phyloP scores from a whole-genome alignment of 768 basidiomycete species.

The Amanita inopinata region DNA sequence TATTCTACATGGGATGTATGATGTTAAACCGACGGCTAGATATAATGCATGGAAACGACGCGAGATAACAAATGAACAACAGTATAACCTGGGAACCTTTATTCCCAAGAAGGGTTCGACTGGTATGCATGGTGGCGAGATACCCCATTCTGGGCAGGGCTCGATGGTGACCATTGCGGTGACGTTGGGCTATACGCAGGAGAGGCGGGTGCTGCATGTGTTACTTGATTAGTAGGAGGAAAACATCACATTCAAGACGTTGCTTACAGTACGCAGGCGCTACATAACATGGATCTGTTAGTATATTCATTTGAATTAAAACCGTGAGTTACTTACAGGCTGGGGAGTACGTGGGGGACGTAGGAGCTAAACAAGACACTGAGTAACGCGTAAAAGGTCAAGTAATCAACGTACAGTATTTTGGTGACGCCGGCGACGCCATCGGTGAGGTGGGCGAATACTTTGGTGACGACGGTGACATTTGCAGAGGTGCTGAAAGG shows the following conservation, averaged over 20 bases:
- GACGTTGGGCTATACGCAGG: constrained; percentile 83
- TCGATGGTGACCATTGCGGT: constrained; percentile 75
- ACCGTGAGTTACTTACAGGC: constrained; percentile 48
- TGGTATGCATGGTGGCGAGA: constrained; percentile 35
- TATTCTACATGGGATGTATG: constrained; percentile 21
- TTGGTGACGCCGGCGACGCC: constrained; percentile 84
- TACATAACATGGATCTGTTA: constrained; percentile 16
- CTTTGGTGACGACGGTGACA: constrained; percentile 85
- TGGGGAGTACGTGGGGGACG: constrained; percentile 82
- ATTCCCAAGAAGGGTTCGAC: constrained; percentile 45
- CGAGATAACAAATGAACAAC: constrained; percentile 14
- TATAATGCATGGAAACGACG: constrained; percentile 17
- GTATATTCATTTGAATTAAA: constrained; percentile 1
- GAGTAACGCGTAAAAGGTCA: constrained; percentile 9
- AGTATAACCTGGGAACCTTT: constrained; percentile 12
- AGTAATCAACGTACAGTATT: constrained; percentile 61
- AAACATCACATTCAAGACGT: constrained; percentile 15
- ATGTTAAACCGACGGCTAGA: constrained; percentile 18
- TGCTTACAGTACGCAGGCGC: constrained; percentile 78
- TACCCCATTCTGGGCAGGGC: constrained; percentile 53
- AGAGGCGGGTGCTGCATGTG: constrained; percentile 60
- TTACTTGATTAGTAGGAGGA: background rate
- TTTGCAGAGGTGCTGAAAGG: constrained; percentile 57
- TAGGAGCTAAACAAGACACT: constrained; percentile 46
- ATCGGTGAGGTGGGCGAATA: constrained; percentile 92